Conservation (phyloP, 345 rosid genomes). For the Lepidium sativum region DNA sequence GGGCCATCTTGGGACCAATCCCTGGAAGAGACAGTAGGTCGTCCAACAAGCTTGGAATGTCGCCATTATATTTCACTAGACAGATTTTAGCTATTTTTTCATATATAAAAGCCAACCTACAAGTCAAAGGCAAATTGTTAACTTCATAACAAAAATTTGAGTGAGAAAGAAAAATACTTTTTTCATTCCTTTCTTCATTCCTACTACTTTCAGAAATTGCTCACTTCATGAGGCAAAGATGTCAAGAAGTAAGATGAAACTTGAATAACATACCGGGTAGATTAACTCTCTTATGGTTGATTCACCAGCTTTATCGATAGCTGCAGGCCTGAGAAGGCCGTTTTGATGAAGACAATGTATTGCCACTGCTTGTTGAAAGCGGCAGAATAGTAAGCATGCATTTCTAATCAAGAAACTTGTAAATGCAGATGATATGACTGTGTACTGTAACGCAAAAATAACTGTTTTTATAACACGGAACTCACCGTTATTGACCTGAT, state of each 20-base stretch:
- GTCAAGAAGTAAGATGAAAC: neutral
- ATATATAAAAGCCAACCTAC: slow-evolving; percentile 82
- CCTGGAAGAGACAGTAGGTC: slow-evolving; percentile 85
- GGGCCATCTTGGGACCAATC: slow-evolving; percentile 85
- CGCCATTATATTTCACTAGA: slow-evolving; percentile 64
- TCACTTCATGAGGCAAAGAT: neutral
- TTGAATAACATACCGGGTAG: slow-evolving; percentile 60
- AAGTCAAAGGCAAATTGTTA: neutral
- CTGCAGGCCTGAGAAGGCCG: slow-evolving; percentile 62
- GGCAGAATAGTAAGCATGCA: neutral
- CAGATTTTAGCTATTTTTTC: slow-evolving; percentile 88
- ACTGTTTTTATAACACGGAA: slow-evolving; percentile 2
- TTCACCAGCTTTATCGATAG: slow-evolving; percentile 76
- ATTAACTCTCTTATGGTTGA: slow-evolving; percentile 63
- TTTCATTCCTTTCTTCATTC: neutral
- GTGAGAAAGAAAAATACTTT: neutral
- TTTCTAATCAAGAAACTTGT: neutral
- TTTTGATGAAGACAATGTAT: slow-evolving; percentile 71
- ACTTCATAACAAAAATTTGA: neutral
- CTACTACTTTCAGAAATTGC: neutral
- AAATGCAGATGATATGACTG: neutral
- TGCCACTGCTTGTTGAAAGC: slow-evolving; percentile 53
- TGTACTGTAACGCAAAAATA: neutral
- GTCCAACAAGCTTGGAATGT: slow-evolving; percentile 81
- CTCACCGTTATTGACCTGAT: slow-evolving; percentile 67